A percentile compares a stretch with the other conserved stretches of the same genome.
Conservation (phyloP, 805 yeast genomes). For the Candida yuanshanica region DNA sequence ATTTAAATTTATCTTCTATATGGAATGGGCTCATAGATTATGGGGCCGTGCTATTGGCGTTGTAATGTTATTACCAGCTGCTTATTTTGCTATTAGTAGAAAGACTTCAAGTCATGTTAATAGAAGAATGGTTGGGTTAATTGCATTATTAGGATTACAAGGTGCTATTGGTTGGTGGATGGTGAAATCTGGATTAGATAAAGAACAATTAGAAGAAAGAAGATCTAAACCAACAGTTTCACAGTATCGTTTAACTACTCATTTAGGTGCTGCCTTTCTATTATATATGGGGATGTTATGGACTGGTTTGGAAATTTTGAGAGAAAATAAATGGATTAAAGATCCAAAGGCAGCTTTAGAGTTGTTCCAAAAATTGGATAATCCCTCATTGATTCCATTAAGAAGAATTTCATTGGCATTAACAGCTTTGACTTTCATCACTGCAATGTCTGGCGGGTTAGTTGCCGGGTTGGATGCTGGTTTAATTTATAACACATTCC, state of each 20-base stretch:
- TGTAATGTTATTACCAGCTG: conserved; percentile 77
- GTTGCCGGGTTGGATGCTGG: conserved; percentile 99
- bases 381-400: conserved; percentile 52
- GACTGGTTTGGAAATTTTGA: conserved; percentile 80
- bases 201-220: conserved; percentile 67
- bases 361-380: conserved; percentile 52
- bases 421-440: conserved; percentile 66
- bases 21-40: conserved; percentile 97
- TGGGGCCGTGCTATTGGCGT: conserved; percentile 90
- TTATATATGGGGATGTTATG: conserved; percentile 85
- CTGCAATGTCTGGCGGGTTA: conserved; percentile 97
- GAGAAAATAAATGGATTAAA: conserved; percentile 64
- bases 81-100: conserved; percentile 66
- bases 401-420: conserved; percentile 52
- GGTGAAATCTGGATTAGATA: conserved; percentile 93
- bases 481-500: conserved; percentile 90
- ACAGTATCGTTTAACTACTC: conserved; percentile 90
- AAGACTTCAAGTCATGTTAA: conserved; percentile 65
- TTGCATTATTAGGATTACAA: conserved; percentile 81
- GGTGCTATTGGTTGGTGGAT: conserved; percentile 99
- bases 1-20: conserved; percentile 87
- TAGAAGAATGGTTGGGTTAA: conserved; percentile 60
- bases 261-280: conserved; percentile 86
- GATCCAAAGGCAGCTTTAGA: conserved; percentile 54
- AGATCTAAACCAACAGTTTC: conserved; percentile 96